These are phyloP conservation scores for Chaetomium globosum DNA, from an alignment of 2,329 filamentous ascomycete genomes.

Conservation along the genomic window DNA sequence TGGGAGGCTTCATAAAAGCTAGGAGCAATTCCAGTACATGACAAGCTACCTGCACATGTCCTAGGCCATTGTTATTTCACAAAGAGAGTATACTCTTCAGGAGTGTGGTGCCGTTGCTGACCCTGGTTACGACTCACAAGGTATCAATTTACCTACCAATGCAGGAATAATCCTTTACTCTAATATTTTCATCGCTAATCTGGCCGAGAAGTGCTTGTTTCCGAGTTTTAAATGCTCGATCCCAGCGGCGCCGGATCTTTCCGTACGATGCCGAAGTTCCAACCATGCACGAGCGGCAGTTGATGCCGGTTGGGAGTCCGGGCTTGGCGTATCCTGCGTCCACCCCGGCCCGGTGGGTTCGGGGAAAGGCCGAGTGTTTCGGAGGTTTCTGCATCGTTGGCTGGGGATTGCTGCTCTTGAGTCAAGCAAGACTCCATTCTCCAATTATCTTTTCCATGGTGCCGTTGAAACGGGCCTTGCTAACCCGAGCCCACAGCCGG, in stretches of 20 bases:
- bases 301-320: neutral
- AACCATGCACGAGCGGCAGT: neutral
- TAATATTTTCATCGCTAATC: neutral
- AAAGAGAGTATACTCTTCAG: no score
- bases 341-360: neutral
- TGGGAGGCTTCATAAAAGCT: no score
- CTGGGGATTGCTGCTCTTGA: no score
- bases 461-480: neutral
- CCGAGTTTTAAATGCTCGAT: neutral
- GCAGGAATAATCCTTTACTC: no score
- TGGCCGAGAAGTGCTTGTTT: neutral
- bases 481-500: slow-evolving; percentile 17
- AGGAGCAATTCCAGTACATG: neutral
- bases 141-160: no score
- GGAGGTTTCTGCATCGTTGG: neutral
- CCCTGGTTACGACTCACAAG: no score
- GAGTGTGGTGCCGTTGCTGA: no score
- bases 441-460: no score
- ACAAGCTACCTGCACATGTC: neutral
- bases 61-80: no score
- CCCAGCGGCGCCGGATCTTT: neutral
- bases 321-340: neutral
- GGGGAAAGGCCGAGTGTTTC: neutral
- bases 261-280: slow-evolving; percentile 3
- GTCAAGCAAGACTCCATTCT: neutral